Percentiles rank a stretch among this genome's conserved stretches.
phyloP scores from a whole-genome alignment of 148 eudicot species.

The Vaccinium corymbosum region DNA sequence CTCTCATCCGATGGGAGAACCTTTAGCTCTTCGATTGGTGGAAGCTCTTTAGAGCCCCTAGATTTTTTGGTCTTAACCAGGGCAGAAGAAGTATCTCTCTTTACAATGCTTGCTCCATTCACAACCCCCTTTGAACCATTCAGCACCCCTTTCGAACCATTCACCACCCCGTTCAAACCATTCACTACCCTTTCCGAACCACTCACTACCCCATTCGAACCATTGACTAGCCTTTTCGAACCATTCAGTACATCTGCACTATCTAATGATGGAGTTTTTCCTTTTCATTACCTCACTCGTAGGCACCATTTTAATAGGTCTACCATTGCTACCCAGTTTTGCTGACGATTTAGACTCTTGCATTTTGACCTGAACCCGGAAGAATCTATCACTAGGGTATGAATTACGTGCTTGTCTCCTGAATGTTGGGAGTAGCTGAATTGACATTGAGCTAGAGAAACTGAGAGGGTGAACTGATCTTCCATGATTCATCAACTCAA shows the following conservation, averaged over 20 bases:
- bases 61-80: constrained; percentile 36
- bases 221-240: constrained; percentile 51
- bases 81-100: constrained; percentile 36
- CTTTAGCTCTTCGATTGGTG: constrained; percentile 70
- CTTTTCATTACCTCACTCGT: constrained; percentile 59
- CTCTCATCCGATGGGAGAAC: constrained; percentile 83
- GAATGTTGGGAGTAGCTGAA: constrained; percentile 23
- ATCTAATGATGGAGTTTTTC: constrained; percentile 22
- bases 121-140: constrained; percentile 53
- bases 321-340: constrained; percentile 48
- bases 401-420: constrained; percentile 23
- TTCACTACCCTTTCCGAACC: constrained; percentile 29
- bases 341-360: constrained; percentile 52
- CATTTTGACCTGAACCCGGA: constrained; percentile 39
- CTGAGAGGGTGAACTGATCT: constrained; percentile 36
- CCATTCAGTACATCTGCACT: constrained; percentile 44
- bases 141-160: constrained; percentile 39
- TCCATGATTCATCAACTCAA: constrained; percentile 44
- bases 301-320: constrained; percentile 63
- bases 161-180: constrained; percentile 33
- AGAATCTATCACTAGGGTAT: constrained; percentile 19
- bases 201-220: constrained; percentile 48
- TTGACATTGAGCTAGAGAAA: constrained; percentile 54
- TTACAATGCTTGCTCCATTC: constrained; percentile 62
- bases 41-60: constrained; percentile 49